Base-by-base conservation (phyloP, 2,329 filamentous ascomycete genomes). In the Calonectria leucothoes region DNA sequence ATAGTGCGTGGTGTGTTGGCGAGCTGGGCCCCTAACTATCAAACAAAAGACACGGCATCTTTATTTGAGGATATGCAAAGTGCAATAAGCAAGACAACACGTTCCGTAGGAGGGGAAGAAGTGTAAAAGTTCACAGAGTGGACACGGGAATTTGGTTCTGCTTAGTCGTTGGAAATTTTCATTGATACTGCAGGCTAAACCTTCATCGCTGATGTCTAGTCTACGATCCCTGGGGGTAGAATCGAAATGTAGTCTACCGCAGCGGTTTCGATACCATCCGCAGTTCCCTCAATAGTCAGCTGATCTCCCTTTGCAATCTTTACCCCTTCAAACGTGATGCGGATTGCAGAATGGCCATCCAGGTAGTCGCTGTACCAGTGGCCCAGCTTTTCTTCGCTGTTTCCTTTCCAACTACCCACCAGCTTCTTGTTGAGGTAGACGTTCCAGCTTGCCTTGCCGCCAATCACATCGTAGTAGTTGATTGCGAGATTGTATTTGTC, bases 201-300 rank as follows among this genome's bases (percentile, higher is more conserved):
- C 23, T 45, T 20, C 20, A 35, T 39, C 15, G 55, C 11, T 25
- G 20, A 20, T n/a, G 12, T 51, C 45, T 66, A 68, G 37, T 68
- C 66, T 25, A 68, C 51, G 23, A 59, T 49, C 17, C 66, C 66
- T 20, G 6, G 37, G 1, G 92, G 92, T 71, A 94, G 80, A 63
- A 94, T 83, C 5, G 88, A 88, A 51, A 94, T 82, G 81, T 94
- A 94, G 83, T 94, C 93, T 74, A 94, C 68, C 6, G 93, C 91
- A 66, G 93, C 93, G 14, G 87, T 87, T 84, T 94, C 93, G 31
- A 85, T 84, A 0, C 92, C 92, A 81, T 93, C 85, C 0, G 92
- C 88, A 35, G 77, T 84, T 0, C 92, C 91, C 4, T 90, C 86
- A 72, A 93, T 87, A 76, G 85, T 89, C 67, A 93, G 75, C 68